These are phyloP conservation scores for Chlorella sp. DNA, from an alignment of 139 green algal species.

Conservation along the genomic window DNA sequence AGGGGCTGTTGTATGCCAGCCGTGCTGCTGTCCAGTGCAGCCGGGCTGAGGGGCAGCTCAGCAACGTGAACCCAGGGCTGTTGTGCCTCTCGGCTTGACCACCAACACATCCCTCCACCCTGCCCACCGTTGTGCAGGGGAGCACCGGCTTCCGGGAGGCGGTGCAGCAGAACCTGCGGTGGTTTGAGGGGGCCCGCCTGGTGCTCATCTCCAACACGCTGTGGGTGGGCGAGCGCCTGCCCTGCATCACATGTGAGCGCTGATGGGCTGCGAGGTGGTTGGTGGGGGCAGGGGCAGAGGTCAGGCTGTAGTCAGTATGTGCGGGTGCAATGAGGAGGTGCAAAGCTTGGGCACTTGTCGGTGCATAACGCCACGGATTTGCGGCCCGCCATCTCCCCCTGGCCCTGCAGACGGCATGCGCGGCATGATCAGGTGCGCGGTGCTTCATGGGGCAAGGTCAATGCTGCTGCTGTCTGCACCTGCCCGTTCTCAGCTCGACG, in stretches of 20 bases:
- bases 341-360: too few species aligned
- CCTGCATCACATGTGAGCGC: constrained; percentile 88
- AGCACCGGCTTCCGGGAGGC: constrained; percentile 81
- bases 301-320: too few species aligned
- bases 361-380: too few species aligned
- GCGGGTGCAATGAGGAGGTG: too few species aligned
- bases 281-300: too few species aligned
- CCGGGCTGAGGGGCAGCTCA: too few species aligned
- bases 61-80: too few species aligned
- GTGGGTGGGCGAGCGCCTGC: constrained; percentile 91
- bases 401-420: constrained; percentile 82
- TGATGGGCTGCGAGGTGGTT: too few species aligned
- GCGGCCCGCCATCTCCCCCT: too few species aligned
- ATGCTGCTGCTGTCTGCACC: too few species aligned
- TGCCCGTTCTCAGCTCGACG: too few species aligned
- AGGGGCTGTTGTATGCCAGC: background rate
- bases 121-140: constrained; percentile 26
- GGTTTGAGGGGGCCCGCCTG: constrained; percentile 80
- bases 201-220: constrained; percentile 94
- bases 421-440: constrained; percentile 71
- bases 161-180: constrained; percentile 74
- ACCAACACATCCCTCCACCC: background rate
- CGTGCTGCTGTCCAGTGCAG: background rate
- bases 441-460: background rate
- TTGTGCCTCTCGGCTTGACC: too few species aligned